phyloP scores from a whole-genome alignment of 352 stramenopile species.

The Phytophthora niederhauseri region DNA sequence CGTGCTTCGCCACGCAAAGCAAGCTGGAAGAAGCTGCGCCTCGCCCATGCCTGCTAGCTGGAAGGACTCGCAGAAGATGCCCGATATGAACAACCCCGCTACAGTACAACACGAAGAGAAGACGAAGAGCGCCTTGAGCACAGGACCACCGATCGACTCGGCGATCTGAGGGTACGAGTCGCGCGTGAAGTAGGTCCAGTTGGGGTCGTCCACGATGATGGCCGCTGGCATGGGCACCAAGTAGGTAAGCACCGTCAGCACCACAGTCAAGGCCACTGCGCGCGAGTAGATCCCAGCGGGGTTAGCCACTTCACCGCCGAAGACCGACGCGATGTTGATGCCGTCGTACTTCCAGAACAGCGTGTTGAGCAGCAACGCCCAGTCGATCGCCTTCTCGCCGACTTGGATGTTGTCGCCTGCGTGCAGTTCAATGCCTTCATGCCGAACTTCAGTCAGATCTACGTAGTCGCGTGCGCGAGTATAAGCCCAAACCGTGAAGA shows the following conservation, averaged over 20 bases:
- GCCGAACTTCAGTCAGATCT: conserved; percentile 91
- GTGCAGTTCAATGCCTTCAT: conserved; percentile 32
- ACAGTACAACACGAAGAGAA: conserved; percentile 80
- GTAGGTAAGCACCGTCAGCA: conserved; percentile 36
- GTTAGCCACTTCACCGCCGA: conserved; percentile 85
- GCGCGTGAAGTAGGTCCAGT: conserved; percentile 86
- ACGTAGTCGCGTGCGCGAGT: conserved; percentile 58
- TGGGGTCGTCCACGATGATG: conserved; percentile 68
- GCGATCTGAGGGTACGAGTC: conserved; percentile 89
- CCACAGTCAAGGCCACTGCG: conserved; percentile 38
- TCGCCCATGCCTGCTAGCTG: conserved; percentile 84
- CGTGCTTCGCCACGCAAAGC: conserved; percentile 68
- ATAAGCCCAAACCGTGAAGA: conserved; percentile 55
- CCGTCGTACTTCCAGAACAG: conserved; percentile 95
- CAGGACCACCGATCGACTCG: conserved; percentile 79
- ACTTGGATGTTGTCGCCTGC: conserved; percentile 69
- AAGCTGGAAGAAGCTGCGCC: conserved; percentile 73
- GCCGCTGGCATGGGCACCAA: conserved; percentile 79
- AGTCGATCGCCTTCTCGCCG: conserved; percentile 46
- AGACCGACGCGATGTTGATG: conserved; percentile 85
- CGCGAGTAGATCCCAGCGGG: conserved; percentile 71
- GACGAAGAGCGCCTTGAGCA: conserved; percentile 87
- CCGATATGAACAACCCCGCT: conserved; percentile 90
- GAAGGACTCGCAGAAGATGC: conserved; percentile 91
- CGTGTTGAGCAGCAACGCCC: conserved; percentile 89